Evolutionary conservation across 495 filamentous ascomycete genomes (phyloP), one percentile per base, ranked within the genome.

Genomic region (Podospora didyma): DNA sequence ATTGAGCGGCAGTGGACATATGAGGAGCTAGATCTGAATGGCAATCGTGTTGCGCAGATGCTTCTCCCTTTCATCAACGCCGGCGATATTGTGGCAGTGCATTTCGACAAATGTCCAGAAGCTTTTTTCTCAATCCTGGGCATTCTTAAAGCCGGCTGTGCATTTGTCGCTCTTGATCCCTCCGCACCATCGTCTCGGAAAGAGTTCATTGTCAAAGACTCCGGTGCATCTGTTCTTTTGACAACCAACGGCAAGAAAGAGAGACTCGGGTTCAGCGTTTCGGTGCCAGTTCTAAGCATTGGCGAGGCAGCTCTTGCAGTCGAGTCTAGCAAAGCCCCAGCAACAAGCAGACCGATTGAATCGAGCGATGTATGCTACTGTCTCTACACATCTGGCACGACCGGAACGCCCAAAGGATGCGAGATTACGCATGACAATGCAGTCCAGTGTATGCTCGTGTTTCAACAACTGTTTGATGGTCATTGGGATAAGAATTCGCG

Each of bases 361-460:
- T 70, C 81, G 2, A 68, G 72, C 45, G 77, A 85, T 60, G 71
- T 78, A 0, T 84, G 80, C 50, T 92, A 92, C 65, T 89, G 86
- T 56, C 75, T 91, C 2, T 95, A 89, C 69, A 93, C 89, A 0
- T 90, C 86, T 2, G 89, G 89, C n/a, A 89, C 86, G 11, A 92
- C 89, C 0, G 89, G 89, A 7, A 85, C 78, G 0, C 89, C 89
- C 0, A 95, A 95, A 61, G 89, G 89, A 7, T 89, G 87, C 54
- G 75, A 87, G 41, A 79, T 92, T 35, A 89, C 83, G 2, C 89
- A 92, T 60, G 77, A 87, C 54, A 91, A 87, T 64, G 77, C 80
- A 0, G 84, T 90, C 10, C 89, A 92, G 61, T 87, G 86, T 22
- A 88, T 92, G 79, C 75, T 86, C 4, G 82, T 88, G 3, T 91